Evolutionary conservation across 768 basidiomycete species (phyloP), one percentile per base, ranked within the genome.

Genomic region (Rhodocollybia butyracea): DNA sequence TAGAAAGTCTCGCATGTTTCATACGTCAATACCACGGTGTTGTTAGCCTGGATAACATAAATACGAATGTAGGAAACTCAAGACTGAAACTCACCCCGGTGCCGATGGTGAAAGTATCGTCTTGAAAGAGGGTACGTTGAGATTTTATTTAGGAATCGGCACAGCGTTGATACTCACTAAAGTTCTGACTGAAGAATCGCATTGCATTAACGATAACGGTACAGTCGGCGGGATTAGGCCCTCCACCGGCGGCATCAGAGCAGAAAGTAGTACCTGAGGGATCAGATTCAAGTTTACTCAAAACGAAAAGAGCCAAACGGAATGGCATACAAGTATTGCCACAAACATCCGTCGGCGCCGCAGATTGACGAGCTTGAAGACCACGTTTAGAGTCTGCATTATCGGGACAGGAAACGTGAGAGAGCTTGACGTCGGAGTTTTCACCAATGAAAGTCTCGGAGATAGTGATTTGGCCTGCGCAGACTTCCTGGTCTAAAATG

Each of bases 121-220:
- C 73, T 75, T 45, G 41, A 47, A 6, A 46, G 30, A 12, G 11
- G 31, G 12, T 15, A 29, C 15, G 1, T 15, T 17, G 1, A 29
- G 36, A 43, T 7, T 24, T 13, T 19, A 39, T 21, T 21, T 17
- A 13, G 29, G 8, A 3, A 12, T 19, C 47, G 8, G 29, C 19
- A 27, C 38, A 15, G 26, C 46, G 11, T 30, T 4, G 15, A 42
- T 19, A 65, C 67, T 17, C 39, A 70, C 77, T 77, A 30, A 71
- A 66, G 61, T 79, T 78, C 66, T 79, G 70, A 46, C 71, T 71
- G 57, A 77, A 74, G 58, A 69, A 82, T 3, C 70, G 68, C 56
- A 80, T 60, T 3, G 79, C 78, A 51, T 79, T 77, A 3, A 77
- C 72, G 56, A 82, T 80, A 52, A 80, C 66, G 61, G 73, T 64